Evolutionary conservation across 73 alveolate species (phyloP), one percentile per base, ranked within the genome.

Genomic region (Paramecium sexaurelia): DNA sequence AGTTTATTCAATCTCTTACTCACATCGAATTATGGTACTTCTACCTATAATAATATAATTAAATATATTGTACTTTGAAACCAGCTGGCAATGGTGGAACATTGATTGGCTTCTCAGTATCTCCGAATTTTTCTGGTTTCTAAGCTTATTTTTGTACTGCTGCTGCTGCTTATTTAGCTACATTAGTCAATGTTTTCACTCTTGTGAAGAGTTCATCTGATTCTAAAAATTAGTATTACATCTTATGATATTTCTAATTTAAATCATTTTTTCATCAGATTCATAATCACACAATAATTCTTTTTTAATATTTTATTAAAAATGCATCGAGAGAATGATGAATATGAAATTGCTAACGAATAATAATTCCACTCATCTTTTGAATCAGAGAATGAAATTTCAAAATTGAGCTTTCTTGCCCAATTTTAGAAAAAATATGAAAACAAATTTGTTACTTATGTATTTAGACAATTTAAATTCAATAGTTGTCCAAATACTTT

Each of bases 121-220:
- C 40, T 37, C 85, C 87, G 15, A 75, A 17, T 67, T 87, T 75
- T 22, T 87, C 85, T 22, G 27, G 27, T 39, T 87, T 57, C 83
- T 61, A 26, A 19, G 29, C 51, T 35, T 68, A 71, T 69, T 88
- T 86, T 66, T 36, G 56, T 36, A 35, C 35, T 19, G 75, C 37
- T 68, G 69, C 32, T 11, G 91, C 37, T 88, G 32, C 47, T 20
- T 86, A 10, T 26, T 43, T 13, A 17, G 75, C 93, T 19, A 35
- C 15, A 37, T 45, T 5, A 11, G 55, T 22, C 6, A 85, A 6
- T 3, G 91, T 45, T 35, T 88, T 88, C 27, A 88, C 85, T 24
- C 43, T 61, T 29, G 94, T 41, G 55, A 55, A 68, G 91, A 88
- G 17, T 40, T 88, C 94, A 87, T 88, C 94, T 39, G 89, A 67